A percentile compares a stretch with the other conserved stretches of the same genome.
These are phyloP conservation scores for Rhododendron mucronatum DNA, from an alignment of 148 eudicot species.

Conservation along the genomic window DNA sequence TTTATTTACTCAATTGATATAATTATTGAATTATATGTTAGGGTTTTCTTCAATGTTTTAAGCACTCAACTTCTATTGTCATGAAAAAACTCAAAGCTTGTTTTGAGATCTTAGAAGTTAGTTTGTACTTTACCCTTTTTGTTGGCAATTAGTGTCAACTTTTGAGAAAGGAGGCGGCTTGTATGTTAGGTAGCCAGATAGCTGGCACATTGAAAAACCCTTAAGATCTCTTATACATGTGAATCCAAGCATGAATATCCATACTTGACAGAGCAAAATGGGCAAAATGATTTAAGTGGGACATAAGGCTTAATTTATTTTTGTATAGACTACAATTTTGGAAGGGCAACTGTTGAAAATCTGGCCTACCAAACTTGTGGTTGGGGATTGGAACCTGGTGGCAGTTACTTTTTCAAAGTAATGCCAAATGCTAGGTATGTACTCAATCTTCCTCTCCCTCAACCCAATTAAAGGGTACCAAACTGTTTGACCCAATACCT, in stretches of 20 bases:
- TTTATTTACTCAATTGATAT: neutral
- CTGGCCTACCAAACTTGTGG: neutral
- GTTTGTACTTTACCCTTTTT: neutral
- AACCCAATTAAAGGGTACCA: neutral
- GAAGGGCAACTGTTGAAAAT: neutral
- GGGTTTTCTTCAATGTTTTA: neutral
- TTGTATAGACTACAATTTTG: neutral
- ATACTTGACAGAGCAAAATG: neutral
- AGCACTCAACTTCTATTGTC: neutral
- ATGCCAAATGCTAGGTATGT: neutral
- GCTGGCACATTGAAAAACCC: neutral
- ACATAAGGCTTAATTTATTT: neutral
- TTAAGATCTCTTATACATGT: neutral
- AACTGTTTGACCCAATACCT: neutral
- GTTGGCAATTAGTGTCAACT: neutral
- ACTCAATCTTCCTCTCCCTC: neutral
- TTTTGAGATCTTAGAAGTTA: neutral
- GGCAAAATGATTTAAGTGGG: neutral
- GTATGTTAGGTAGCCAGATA: neutral
- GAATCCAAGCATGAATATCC: neutral
- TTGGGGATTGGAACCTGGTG: neutral
- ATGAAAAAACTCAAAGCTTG: neutral
- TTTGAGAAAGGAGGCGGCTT: neutral
- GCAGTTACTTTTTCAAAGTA: neutral
- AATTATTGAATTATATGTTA: neutral